Conservation (phyloP, 164 flowering plant species). For the Litsea cubeba region DNA sequence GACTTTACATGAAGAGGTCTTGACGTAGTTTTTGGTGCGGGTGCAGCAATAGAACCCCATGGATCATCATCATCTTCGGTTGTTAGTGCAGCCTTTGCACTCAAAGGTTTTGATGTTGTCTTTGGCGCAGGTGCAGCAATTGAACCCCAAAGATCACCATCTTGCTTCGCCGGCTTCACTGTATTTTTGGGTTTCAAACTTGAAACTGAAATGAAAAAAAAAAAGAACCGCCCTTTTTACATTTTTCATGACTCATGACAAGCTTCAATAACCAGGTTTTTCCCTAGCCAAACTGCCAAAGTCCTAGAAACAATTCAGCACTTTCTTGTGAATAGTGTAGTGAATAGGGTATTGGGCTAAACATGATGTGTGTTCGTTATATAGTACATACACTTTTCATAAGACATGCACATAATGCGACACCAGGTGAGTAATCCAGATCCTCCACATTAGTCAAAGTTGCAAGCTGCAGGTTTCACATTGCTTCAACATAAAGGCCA, state of each 20-base stretch:
- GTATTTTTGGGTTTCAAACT: slow-evolving; percentile 40
- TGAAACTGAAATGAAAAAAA: slow-evolving; percentile 31
- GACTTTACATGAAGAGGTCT: slow-evolving; percentile 44
- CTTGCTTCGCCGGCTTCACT: slow-evolving; percentile 27
- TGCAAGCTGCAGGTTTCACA: not conserved
- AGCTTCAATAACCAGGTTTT: too few species aligned
- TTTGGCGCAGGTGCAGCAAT: slow-evolving; percentile 82
- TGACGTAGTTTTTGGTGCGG: slow-evolving; percentile 55
- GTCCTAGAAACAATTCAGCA: too few species aligned
- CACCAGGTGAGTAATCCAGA: not conserved
- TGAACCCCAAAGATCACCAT: slow-evolving; percentile 33
- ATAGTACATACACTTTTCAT: too few species aligned
- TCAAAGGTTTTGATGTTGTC: slow-evolving; percentile 51
- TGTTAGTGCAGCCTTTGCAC: slow-evolving; percentile 30
- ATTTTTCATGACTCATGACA: too few species aligned
- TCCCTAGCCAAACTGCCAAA: too few species aligned
- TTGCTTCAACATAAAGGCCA: not conserved
- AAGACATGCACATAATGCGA: not conserved
- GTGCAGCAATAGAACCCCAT: slow-evolving; percentile 63
- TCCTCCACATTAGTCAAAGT: not conserved
- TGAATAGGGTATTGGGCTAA: too few species aligned
- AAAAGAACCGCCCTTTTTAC: not conserved
- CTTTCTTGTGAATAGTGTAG: too few species aligned
- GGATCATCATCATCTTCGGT: slow-evolving; percentile 24
- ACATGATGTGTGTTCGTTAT: not conserved